Base-by-base conservation (phyloP, 148 eudicot species). In the Bassia scoparia region DNA sequence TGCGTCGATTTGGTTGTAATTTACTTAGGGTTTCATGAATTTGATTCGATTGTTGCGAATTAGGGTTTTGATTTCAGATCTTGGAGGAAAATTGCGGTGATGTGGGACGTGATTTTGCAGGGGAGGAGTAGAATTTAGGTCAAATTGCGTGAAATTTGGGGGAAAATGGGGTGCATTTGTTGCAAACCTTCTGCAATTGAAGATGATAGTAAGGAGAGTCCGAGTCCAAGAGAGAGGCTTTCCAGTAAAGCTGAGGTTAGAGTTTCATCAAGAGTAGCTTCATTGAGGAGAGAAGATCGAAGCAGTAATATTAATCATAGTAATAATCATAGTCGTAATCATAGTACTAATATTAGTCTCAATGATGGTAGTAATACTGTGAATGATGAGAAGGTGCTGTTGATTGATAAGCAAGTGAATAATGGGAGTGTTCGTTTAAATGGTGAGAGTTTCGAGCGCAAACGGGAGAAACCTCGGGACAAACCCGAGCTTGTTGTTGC, bases 111-210 rank as follows among this genome's bases (percentile, higher is more conserved):
- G 50, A 63, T 10, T 60, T 60, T 30, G 3, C n/a, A 55, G 38
- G 55, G 17, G 56, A 24, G 26, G 37, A 26, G 10, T n/a, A 27
- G 46, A 9, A 43, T 24, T 49, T 9, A 18, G 16, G 33, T 53
- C 27, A 30, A 61, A 49, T 73, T 56, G 33, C 29, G 18, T 12
- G 23, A n/a, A 20, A 50, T 43, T 72, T 43, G 76, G 60, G 35
- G 21, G 7, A 49, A 54, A 70, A 90, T 90, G 96, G 96, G 93
- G 33, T 83, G 87, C 81, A 54, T 75, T 79, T 89, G 96, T 81
- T 82, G 98, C 81, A 93, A 87, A 81, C 89, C 92, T 52, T 86
- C 85, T 66, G 74, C 79, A 67, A 50, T 70, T 74, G 53, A 70
- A 50, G 67, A 63, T 63, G 91, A 87, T 68, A 89, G 86, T 68